Evolutionary conservation across 2,329 filamentous ascomycete genomes (phyloP).

Genomic region (Cytospora paraplurivora): DNA sequence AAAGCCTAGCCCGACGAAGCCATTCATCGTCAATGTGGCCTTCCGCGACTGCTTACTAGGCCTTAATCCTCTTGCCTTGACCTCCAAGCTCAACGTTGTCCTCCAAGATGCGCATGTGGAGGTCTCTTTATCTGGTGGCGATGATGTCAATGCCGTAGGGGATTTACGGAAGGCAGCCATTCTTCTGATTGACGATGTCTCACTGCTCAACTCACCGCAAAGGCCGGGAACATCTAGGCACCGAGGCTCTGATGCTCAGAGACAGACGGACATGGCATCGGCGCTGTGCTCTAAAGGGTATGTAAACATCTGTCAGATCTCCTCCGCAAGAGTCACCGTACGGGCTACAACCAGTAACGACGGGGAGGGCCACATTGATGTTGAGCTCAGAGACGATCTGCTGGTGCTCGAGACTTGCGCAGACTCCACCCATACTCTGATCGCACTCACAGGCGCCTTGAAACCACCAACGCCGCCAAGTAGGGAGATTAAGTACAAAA

Average conservation of each 20-base stretch:
- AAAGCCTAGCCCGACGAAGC: constrained; percentile 47
- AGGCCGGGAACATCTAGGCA: constrained; percentile 44
- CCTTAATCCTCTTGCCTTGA: constrained; percentile 74
- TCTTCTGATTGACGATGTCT: constrained; percentile 77
- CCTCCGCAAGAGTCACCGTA: constrained; percentile 71
- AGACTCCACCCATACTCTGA: constrained; percentile 92
- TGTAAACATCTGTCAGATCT: constrained; percentile 85
- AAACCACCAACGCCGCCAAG: constrained; percentile 82
- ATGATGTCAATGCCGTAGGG: constrained; percentile 63
- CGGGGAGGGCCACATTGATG: constrained; percentile 68
- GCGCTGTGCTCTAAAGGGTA: constrained; percentile 69
- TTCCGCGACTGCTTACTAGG: constrained; percentile 82
- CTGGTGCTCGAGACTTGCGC: constrained; percentile 93
- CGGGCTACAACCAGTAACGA: constrained; percentile 60
- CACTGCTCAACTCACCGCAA: constrained; percentile 43
- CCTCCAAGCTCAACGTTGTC: constrained; percentile 77
- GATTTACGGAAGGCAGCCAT: constrained; percentile 80
- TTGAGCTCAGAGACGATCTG: constrained; percentile 83
- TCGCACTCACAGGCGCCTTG: constrained; percentile 75
- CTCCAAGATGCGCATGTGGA: constrained; percentile 76
- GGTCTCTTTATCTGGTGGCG: constrained; percentile 66
- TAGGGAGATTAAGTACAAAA: constrained; percentile 82
- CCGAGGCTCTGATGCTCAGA: constrained; percentile 39
- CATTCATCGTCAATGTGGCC: constrained; percentile 71
- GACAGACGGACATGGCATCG: constrained; percentile 53